These are phyloP conservation scores for Penicillium capsulatum DNA, from an alignment of 2,329 filamentous ascomycete species.

Conservation along the genomic window DNA sequence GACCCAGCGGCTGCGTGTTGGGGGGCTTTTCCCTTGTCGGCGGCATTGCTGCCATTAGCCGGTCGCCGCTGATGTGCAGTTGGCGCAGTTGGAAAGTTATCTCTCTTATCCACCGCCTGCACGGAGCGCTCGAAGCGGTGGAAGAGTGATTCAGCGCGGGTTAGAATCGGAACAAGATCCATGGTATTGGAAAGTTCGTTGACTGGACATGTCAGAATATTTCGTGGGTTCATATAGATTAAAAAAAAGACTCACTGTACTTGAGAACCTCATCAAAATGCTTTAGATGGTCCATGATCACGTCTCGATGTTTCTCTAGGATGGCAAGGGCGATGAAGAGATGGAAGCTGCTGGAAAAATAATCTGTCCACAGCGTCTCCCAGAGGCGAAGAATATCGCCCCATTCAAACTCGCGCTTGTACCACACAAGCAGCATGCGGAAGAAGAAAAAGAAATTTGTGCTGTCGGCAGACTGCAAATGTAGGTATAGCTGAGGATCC, in stretches of 20 bases:
- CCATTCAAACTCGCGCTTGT: slow-evolving; percentile 95
- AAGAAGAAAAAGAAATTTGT: slow-evolving; percentile 99
- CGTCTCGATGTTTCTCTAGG: slow-evolving; percentile 88
- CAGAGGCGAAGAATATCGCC: slow-evolving; percentile 79
- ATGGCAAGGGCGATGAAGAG: slow-evolving; percentile 92
- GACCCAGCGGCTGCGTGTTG: slow-evolving; percentile 21
- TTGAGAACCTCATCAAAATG: slow-evolving; percentile 97
- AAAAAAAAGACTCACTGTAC: slow-evolving; percentile 62
- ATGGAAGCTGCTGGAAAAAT: slow-evolving; percentile 82
- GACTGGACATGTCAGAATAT: slow-evolving; percentile 51
- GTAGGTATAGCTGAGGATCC: slow-evolving; percentile 89
- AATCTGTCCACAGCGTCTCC: slow-evolving; percentile 95
- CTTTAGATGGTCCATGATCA: slow-evolving; percentile 90
- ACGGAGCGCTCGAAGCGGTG: slow-evolving; percentile 81
- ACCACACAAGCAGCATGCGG: slow-evolving; percentile 98
- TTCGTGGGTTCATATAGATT: not conserved
- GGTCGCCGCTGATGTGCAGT: slow-evolving; percentile 49
- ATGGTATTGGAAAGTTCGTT: slow-evolving; percentile 94
- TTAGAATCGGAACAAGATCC: slow-evolving; percentile 78
- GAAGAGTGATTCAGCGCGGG: slow-evolving; percentile 85
- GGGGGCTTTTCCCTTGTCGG: slow-evolving; percentile 31
- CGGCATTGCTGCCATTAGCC: slow-evolving; percentile 6
- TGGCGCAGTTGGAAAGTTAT: slow-evolving; percentile 67
- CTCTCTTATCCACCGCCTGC: slow-evolving; percentile 87
- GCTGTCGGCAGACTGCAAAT: slow-evolving; percentile 83